phyloP scores from a whole-genome alignment of 345 rosid species.

The Linum tenue region DNA sequence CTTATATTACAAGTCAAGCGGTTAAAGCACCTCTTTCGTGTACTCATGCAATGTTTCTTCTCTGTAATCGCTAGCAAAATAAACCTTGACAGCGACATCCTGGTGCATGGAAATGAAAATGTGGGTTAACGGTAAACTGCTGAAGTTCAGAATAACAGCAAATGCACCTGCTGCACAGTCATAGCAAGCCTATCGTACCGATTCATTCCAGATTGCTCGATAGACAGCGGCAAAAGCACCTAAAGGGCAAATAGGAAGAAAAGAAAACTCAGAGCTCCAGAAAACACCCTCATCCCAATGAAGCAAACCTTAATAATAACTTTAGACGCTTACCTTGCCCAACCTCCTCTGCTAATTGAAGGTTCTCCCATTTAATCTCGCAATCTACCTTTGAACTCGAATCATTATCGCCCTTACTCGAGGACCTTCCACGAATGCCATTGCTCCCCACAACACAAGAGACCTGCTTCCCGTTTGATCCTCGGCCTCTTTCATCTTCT shows the following conservation, averaged over 20 bases:
- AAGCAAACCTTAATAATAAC: background rate
- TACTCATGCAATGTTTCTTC: conserved; percentile 49
- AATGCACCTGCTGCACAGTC: background rate
- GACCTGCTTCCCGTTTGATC: conserved; percentile 17
- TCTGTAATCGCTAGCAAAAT: conserved; percentile 45
- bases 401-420: conserved; percentile 40
- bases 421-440: conserved; percentile 35
- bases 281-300: background rate
- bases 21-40: conserved; percentile 54
- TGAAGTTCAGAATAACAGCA: background rate
- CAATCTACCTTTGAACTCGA: conserved; percentile 29
- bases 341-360: conserved; percentile 57
- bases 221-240: conserved; percentile 72
- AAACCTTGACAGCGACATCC: conserved; percentile 90
- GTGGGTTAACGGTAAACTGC: conserved; percentile 1
- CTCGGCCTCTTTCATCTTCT: conserved; percentile 34
- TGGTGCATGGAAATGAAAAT: conserved; percentile 18
- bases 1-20: conserved; percentile 1
- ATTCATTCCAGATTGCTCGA: conserved; percentile 78
- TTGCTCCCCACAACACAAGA: conserved; percentile 26
- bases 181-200: conserved; percentile 31
- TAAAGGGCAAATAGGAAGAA: conserved; percentile 17
- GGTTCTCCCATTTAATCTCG: conserved; percentile 70
- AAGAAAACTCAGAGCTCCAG: background rate
- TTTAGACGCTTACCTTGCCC: conserved; percentile 57